Percentiles rank a stretch among this genome's conserved stretches.
These are phyloP conservation scores for Acarospora socialis DNA, from an alignment of 2,329 filamentous ascomycete species.

Conservation along the genomic window DNA sequence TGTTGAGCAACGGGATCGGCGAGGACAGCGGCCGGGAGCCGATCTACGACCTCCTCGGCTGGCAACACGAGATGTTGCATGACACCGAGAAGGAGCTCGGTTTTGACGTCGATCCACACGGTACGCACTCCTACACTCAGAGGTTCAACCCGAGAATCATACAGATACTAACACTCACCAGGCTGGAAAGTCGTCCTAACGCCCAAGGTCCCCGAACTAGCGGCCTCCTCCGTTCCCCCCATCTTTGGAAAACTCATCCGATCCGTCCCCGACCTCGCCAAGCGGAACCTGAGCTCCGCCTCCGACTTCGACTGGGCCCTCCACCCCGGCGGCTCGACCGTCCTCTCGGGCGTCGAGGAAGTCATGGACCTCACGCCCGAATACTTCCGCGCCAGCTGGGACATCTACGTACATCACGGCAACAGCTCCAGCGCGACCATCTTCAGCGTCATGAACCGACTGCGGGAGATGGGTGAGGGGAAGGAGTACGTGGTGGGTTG, in stretches of 20 bases:
- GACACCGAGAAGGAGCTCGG: slow-evolving; percentile 49
- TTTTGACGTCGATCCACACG: slow-evolving; percentile 49
- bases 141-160: slow-evolving; percentile 2
- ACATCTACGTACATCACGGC: slow-evolving; percentile 53
- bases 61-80: slow-evolving; percentile 49
- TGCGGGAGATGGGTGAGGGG: slow-evolving; percentile 31
- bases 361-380: slow-evolving; percentile 44
- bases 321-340: slow-evolving; percentile 54
- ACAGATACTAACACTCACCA: slow-evolving; percentile 10
- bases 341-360: slow-evolving; percentile 48
- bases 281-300: slow-evolving; percentile 33
- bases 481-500: slow-evolving; percentile 51
- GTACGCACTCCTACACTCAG: slow-evolving; percentile 24
- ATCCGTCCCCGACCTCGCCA: slow-evolving; percentile 26
- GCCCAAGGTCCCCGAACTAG: slow-evolving; percentile 44
- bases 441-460: slow-evolving; percentile 49
- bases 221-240: slow-evolving; percentile 36
- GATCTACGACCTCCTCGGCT: slow-evolving; percentile 48
- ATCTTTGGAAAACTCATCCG: slow-evolving; percentile 42
- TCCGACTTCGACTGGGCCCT: slow-evolving; percentile 59
- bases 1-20: slow-evolving; percentile 51
- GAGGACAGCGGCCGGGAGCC: slow-evolving; percentile 20
- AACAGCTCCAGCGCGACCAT: slow-evolving; percentile 56
- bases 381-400: slow-evolving; percentile 55
- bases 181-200: slow-evolving; percentile 55